Conservation (phyloP, 495 filamentous ascomycete species). For the Penicillium canariense region DNA sequence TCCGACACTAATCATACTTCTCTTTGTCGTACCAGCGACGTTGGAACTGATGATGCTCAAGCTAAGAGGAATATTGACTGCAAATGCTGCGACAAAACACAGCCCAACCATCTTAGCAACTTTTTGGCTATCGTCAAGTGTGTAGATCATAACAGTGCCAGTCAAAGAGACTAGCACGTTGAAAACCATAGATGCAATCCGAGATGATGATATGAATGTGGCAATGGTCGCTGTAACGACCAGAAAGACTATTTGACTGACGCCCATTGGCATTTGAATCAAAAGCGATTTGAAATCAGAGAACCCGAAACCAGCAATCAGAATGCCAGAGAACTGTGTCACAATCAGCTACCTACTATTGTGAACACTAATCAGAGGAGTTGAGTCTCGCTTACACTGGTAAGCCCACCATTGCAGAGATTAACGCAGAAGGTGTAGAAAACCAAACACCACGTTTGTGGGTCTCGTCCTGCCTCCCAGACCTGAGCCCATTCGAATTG, state of each 20-base stretch:
- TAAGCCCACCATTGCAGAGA: slow-evolving; percentile 27
- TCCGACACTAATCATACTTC: slow-evolving; percentile 4
- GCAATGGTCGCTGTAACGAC: slow-evolving; percentile 23
- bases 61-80: slow-evolving; percentile 45
- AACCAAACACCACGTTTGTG: slow-evolving; percentile 31
- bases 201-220: slow-evolving; percentile 13
- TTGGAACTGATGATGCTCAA: slow-evolving; percentile 19
- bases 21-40: slow-evolving; percentile 28
- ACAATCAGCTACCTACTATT: not conserved
- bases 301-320: slow-evolving; percentile 31
- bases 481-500: slow-evolving; percentile 49
- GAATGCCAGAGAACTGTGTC: slow-evolving; percentile 14
- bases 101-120: slow-evolving; percentile 43
- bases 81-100: slow-evolving; percentile 43
- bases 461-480: slow-evolving; percentile 38
- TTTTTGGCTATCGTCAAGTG: slow-evolving; percentile 33
- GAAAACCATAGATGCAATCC: slow-evolving; percentile 17
- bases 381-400: slow-evolving; percentile 13
- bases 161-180: slow-evolving; percentile 4
- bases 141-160: slow-evolving; percentile 13
- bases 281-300: slow-evolving; percentile 23
- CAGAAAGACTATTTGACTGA: slow-evolving; percentile 26
- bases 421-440: slow-evolving; percentile 20
- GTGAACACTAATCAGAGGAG: not conserved
- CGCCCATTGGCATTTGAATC: slow-evolving; percentile 24